Evolutionary conservation across 306 rosid genomes (phyloP), one percentile per base, ranked within the genome.

Genomic region (Vigna angularis): DNA sequence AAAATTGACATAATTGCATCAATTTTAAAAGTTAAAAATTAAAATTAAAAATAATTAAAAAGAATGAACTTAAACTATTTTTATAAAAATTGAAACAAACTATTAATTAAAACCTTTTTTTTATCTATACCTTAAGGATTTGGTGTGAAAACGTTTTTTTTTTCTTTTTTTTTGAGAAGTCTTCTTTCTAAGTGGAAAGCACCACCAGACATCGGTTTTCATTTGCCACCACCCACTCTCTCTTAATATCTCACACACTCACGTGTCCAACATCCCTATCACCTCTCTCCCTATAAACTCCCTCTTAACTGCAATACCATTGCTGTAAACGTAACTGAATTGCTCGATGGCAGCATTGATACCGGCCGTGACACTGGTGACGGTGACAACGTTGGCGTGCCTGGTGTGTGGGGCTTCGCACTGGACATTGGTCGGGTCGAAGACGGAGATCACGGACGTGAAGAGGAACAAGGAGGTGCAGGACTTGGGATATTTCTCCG

Each of bases 401-500:
- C 0, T 83, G 34, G 45, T 69, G 6, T 52, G 20, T 2, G 16
- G 63, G 80, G 2, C 61, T 84, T 22, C 9, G 42, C 8, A 7
- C 9, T 9, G 42, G 9, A 6, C 42, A 36, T 1, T 18, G 52
- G 72, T 93, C 1, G 98, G 94, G 1, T 94, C 93, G 0, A 80
- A 69, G 66, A 72, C 38, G 79, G 84, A 79, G 85, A 58, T 93
- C 8, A 30, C 26, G 36, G 74, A 89, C 82, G 94, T 90, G 70
- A 84, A 73, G 79, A 48, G 59, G 38, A 89, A 93, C 87, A 52
- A 78, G 77, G 89, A 90, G 83, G 88, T 89, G 61, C 96, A 93
- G 79, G 74, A 79, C 18, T 77, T 93, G 1, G 98, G 98, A 53
- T 81, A 78, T 74, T 93, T 90, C 80, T 79, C 94, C 26, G 96